Percentiles rank a stretch among this genome's conserved stretches.
phyloP scores from a whole-genome alignment of 257 asterid genomes.

The Nicotiana otophora region DNA sequence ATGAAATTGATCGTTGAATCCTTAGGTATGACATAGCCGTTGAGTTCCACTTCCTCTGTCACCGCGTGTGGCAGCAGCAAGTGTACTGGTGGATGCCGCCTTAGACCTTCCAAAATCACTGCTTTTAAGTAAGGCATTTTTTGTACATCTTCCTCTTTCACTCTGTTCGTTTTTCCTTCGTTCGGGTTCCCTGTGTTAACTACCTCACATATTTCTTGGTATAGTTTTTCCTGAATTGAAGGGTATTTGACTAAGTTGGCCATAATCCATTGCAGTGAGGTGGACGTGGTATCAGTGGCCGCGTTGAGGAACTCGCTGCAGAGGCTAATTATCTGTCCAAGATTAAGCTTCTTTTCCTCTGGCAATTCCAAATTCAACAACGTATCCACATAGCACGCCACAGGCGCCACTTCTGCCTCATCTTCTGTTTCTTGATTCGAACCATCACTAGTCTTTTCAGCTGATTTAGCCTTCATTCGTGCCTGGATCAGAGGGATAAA shows the following conservation, averaged over 20 bases:
- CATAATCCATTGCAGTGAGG: not conserved
- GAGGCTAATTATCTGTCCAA: not conserved
- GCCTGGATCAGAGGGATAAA: not conserved
- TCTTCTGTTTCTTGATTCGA: not conserved
- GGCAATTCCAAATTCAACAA: not conserved
- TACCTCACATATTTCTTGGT: not conserved
- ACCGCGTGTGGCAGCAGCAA: not conserved
- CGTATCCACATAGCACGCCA: not conserved
- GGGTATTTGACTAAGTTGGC: too few relatives aligned
- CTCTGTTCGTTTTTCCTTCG: not conserved
- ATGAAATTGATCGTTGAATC: not conserved
- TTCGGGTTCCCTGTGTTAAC: not conserved
- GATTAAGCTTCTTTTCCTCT: not conserved
- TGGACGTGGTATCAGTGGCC: not conserved
- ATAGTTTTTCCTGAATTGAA: not conserved
- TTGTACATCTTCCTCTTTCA: not conserved
- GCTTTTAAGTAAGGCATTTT: too few relatives aligned
- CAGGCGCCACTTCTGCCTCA: not conserved
- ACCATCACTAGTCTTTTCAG: not conserved
- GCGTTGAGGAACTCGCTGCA: not conserved
- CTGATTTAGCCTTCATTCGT: not conserved
- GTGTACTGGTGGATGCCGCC: not conserved
- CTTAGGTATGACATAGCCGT: not conserved
- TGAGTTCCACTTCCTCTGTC: not conserved
- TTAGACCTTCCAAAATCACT: too few relatives aligned